Evolutionary conservation across 768 basidiomycete species (phyloP).

Genomic region (Bullera alba): DNA sequence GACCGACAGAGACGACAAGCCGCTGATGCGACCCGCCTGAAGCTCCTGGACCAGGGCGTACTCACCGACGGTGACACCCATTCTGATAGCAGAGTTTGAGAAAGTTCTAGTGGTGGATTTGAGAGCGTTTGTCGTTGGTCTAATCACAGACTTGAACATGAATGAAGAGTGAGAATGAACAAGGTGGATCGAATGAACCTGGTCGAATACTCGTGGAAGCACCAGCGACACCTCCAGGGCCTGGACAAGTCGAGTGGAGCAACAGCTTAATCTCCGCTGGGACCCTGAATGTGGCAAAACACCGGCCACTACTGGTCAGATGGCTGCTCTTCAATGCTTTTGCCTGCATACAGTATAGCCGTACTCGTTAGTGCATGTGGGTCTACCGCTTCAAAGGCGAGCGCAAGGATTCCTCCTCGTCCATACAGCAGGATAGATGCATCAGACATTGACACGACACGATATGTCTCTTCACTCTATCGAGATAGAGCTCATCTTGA

Average conservation of each 20-base stretch:
- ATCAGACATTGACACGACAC: too few species aligned
- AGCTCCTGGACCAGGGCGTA: neutral
- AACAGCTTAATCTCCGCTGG: too few species aligned
- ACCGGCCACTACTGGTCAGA: too few species aligned
- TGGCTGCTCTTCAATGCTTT: too few species aligned
- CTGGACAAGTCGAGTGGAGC: too few species aligned
- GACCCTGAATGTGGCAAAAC: too few species aligned
- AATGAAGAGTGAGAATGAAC: too few species aligned
- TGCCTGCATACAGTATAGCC: too few species aligned
- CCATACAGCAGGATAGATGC: too few species aligned
- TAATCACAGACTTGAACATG: conserved; percentile 24
- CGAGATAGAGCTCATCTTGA: conserved; percentile 57
- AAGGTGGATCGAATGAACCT: too few species aligned
- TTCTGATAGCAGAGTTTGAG: conserved; percentile 35
- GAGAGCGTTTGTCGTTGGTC: conserved; percentile 9
- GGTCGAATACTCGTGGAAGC: too few species aligned
- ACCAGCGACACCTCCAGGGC: too few species aligned
- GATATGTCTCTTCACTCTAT: conserved; percentile 12
- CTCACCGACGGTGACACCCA: conserved; percentile 43
- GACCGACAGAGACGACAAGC: neutral
- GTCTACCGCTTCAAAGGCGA: neutral
- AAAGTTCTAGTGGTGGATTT: conserved; percentile 19
- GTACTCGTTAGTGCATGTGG: neutral
- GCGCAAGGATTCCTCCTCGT: neutral
- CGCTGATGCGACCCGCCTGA: neutral